phyloP scores from a whole-genome alignment of 768 basidiomycete species.

The Mycena alexandri region DNA sequence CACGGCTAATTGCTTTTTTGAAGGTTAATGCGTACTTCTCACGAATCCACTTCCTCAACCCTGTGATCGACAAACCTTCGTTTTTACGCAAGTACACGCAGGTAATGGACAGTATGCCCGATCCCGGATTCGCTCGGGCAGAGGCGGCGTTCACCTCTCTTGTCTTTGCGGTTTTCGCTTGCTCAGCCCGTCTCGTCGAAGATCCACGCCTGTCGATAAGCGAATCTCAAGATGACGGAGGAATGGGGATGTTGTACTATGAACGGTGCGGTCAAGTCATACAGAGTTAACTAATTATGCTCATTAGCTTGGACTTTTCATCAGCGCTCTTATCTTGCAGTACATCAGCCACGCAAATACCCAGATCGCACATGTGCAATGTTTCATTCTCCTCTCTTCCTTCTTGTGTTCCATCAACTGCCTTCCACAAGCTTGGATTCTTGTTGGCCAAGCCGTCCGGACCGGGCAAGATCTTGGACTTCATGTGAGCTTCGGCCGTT shows the following conservation, averaged over 20 bases:
- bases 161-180: slow-evolving; percentile 92
- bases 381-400: slow-evolving; percentile 88
- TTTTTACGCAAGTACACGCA: slow-evolving; percentile 80
- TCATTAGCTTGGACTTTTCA: slow-evolving; percentile 36
- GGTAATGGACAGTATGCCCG: slow-evolving; percentile 78
- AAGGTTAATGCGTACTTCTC: slow-evolving; percentile 91
- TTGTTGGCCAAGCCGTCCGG: slow-evolving; percentile 91
- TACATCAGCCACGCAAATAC: slow-evolving; percentile 92
- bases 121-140: slow-evolving; percentile 63
- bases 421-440: slow-evolving; percentile 93
- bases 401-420: slow-evolving; percentile 95
- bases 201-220: slow-evolving; percentile 74
- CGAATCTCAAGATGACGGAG: slow-evolving; percentile 78
- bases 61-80: slow-evolving; percentile 86
- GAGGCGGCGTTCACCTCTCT: slow-evolving; percentile 85
- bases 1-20: slow-evolving; percentile 38
- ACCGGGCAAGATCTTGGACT: slow-evolving; percentile 92
- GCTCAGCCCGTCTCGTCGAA: slow-evolving; percentile 82
- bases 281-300: slow-evolving; percentile 26
- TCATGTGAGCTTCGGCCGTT: slow-evolving; percentile 72
- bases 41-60: slow-evolving; percentile 89
- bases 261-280: slow-evolving; percentile 71
- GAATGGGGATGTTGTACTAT: slow-evolving; percentile 91
- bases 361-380: slow-evolving; percentile 90
- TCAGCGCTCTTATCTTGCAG: slow-evolving; percentile 85